phyloP scores from a whole-genome alignment of 73 alveolate species.

The Uronychia setigera region DNA sequence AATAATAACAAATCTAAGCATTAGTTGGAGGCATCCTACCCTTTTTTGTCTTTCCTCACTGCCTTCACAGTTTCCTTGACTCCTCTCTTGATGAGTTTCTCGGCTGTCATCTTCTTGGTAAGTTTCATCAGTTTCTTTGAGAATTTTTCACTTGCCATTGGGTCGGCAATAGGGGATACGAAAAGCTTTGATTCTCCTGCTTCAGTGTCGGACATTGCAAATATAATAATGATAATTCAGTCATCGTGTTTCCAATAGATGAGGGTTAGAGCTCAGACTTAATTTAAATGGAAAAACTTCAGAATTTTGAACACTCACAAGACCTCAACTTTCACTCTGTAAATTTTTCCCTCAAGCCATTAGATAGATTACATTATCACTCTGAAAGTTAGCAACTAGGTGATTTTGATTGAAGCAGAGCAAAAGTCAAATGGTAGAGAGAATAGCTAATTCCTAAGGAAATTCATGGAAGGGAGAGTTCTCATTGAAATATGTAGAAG shows the following conservation, averaged over 20 bases:
- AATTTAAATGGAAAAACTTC: no score
- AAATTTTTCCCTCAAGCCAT: not conserved
- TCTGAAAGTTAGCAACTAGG: not conserved
- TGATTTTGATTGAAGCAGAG: not conserved
- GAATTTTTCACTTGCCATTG: slow-evolving; percentile 82
- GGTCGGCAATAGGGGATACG: slow-evolving; percentile 89
- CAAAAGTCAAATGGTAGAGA: not conserved
- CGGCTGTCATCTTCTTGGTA: slow-evolving; percentile 72
- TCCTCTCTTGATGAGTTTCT: slow-evolving; percentile 83
- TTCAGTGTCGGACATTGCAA: not conserved
- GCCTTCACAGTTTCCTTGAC: slow-evolving; percentile 91
- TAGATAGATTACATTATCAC: not conserved
- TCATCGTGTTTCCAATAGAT: not conserved
- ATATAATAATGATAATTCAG: not conserved
- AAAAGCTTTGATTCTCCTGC: slow-evolving; percentile 61
- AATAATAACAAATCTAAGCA: slow-evolving; percentile 47
- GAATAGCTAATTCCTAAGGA: not conserved
- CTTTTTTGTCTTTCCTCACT: slow-evolving; percentile 72
- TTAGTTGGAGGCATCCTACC: slow-evolving; percentile 35
- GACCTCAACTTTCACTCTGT: not conserved
- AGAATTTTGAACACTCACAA: not conserved
- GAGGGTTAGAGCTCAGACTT: not conserved
- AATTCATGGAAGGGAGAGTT: not conserved
- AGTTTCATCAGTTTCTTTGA: slow-evolving; percentile 76
- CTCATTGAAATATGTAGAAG: not conserved